Evolutionary conservation across 2,329 filamentous ascomycete species (phyloP), one percentile per base, ranked within the genome.

Genomic region (Paecilomyces formosus): DNA sequence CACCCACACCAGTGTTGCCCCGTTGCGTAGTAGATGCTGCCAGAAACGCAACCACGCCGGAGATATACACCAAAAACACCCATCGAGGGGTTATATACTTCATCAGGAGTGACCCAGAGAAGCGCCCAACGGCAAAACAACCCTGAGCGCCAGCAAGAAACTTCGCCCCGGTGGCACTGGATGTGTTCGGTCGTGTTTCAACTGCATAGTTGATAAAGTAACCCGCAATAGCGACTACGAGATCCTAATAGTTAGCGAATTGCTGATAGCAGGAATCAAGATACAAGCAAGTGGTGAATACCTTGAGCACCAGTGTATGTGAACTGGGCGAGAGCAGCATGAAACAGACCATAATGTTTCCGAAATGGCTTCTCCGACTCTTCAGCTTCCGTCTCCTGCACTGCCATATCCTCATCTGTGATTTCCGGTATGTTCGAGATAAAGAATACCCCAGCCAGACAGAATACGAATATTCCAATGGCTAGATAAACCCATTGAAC

Each of bases 401-500:
- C 84, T 68, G 78, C 81, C 83, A 87, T 89, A 64, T 90, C 87
- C 68, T 81, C 79, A 66, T 87, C 85, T 11, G 87, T 90, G 65
- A 91, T 85, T 70, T 91, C 88, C 5, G 88, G 88, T 57, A 90
- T 87, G 12, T 80, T 80, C 8, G 84, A 83, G 49, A 89, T 70
- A 73, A 84, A 87, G 70, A 90, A 89, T n/a, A 87, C 76, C 4
- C 79, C 71, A 0, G 85, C 88, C 2, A 92, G 79, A 2, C 84
- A 66, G 63, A 85, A 84, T 31, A 91, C 88, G 62, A 91, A 91
- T 67, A 82, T 77, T 3, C 86, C 90, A 61, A 93, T 88, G 57
- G 86, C 88, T n/a, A 94, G 81, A 65, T 94, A 94, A 0, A 89
- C 86, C 84, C 86, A 92, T 72, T 92, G 88, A 1, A 92, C 88